Base-by-base conservation (phyloP, 23 red algal species). In the Chondrus crispus region DNA sequence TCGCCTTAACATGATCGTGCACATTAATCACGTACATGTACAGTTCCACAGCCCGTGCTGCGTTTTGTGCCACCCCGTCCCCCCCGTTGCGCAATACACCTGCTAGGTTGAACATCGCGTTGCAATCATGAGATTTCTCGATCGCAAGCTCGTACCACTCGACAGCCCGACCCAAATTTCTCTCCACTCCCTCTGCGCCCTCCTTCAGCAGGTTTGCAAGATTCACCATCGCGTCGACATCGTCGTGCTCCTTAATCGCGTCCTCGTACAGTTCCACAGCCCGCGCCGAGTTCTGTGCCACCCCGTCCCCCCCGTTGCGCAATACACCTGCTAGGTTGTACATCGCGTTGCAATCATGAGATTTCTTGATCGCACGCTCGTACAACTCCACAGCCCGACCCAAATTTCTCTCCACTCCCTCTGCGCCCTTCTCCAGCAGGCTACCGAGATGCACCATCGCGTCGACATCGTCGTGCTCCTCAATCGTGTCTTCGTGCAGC, bases 191-290 rank as follows among this genome's bases (percentile, higher is more conserved):
- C 37, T 86, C n/a, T 37, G 38, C 58, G 20, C 82, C 82, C 38
- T 86, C 70, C 60, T 69, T 26, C 60, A 13, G 32, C 51, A 86
- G 66, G 39, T 30, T 66, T 8, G 82, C 82, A 39, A 86, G 24
- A 43, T 44, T 66, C 38, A 41, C 41, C 58, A 86, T 26, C 1
- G 82, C 82, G 44, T 39, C 39, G 58, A 69, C 10, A 43, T 55
- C 58, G 42, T 86, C 82, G 9, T 48, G 40, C 39, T 86, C 82
- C 7, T 86, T 62, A 44, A 62, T 40, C 2, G 82, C 82, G 12
- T 39, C 37, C 20, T 86, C 82, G 53, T 86, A 86, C 6, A 86
- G 82, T 62, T 50, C 63, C 12, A 86, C 13, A 71, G 82, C 82
- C 28, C 82, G 82, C 26, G 66, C n/a, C 12, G 66, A 62, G n/a